Base-by-base conservation (phyloP, 208 protist genomes). In the Leishmania lainsoni region DNA sequence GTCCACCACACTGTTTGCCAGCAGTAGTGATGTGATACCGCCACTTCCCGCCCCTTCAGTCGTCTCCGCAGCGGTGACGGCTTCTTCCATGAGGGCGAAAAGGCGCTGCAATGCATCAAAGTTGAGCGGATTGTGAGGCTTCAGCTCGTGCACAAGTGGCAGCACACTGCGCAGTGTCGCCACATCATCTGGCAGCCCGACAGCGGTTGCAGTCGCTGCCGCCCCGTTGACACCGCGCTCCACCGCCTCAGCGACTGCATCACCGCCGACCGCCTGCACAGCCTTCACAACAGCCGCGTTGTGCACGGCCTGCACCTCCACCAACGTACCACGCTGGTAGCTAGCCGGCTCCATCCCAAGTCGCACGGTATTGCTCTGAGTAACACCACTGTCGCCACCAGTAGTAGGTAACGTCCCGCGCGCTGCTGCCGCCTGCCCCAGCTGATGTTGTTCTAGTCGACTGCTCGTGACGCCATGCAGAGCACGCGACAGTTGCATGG, bases 401-500 rank as follows among this genome's bases (percentile, higher is more conserved):
- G 70, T 29, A 9, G 52, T 39, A 52, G 81, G 56, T 29, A 78
- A 42, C 3, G 72, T 75, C 2, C 76, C 69, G 12, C 61, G 58
- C 0, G 58, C 77, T 8, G 48, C 68, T 26, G 71, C 39, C 2
- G 52, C 83, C 39, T 84, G 80, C 12, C 45, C 48, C 48, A 84
- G 77, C 45, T 85, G 71, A 45, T 79, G 78, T 5, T 83, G 82
- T 12, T 74, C 58, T 2, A 93, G 83, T 8, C 89, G 84, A 72
- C 93, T 92, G n/a, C 89, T 79, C 0, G 93, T 91, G n/a, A 86
- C 87, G 39, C 93, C 92, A 70, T 83, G 90, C 3, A 97, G 86
- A 0, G 90, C 89, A 16, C 87, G 86, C 4, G 93, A 83, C 2
- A 97, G 81, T 5, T 84, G 81, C 39, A 90, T 86, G n/a, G 93